These are phyloP conservation scores for Lecanicillium sp. DNA, from an alignment of 2,329 filamentous ascomycete species.

Conservation along the genomic window DNA sequence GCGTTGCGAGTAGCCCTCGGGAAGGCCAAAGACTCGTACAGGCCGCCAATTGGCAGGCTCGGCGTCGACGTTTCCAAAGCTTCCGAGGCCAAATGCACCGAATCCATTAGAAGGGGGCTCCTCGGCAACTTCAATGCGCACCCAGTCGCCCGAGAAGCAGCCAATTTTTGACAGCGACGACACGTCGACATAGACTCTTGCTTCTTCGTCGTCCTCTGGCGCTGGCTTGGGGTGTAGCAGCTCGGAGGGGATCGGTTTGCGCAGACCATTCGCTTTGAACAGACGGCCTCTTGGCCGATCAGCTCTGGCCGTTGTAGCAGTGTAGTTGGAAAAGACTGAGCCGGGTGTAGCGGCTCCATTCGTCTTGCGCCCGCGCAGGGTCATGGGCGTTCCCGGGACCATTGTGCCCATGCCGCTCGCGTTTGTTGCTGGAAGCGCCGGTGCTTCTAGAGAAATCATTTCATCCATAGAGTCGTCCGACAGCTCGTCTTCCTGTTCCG, in stretches of 20 bases:
- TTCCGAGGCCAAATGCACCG: slow-evolving; percentile 59
- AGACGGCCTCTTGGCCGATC: slow-evolving; percentile 66
- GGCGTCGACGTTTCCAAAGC: slow-evolving; percentile 44
- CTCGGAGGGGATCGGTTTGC: slow-evolving; percentile 63
- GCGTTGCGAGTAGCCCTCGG: slow-evolving; percentile 61
- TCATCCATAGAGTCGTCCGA: slow-evolving; percentile 91
- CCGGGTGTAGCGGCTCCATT: slow-evolving; percentile 76
- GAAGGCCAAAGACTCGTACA: slow-evolving; percentile 80
- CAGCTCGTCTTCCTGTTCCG: slow-evolving; percentile 62
- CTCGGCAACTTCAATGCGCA: slow-evolving; percentile 68
- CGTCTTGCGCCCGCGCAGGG: slow-evolving; percentile 46
- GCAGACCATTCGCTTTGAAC: slow-evolving; percentile 75
- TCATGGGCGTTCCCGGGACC: slow-evolving; percentile 71
- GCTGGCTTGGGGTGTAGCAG: slow-evolving; percentile 76
- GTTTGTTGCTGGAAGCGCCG: slow-evolving; percentile 66
- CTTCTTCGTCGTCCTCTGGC: slow-evolving; percentile 74
- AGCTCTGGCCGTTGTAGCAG: slow-evolving; percentile 70
- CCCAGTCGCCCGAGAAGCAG: slow-evolving; percentile 97
- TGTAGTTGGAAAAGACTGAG: slow-evolving; percentile 84
- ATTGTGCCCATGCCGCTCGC: slow-evolving; percentile 74
- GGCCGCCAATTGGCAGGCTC: slow-evolving; percentile 66
- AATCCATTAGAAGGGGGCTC: slow-evolving; percentile 63
- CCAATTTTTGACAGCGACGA: slow-evolving; percentile 79
- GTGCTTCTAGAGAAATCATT: slow-evolving; percentile 81
- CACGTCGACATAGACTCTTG: slow-evolving; percentile 84